Evolutionary conservation across 441 rosid species (phyloP), one percentile per base, ranked within the genome.

Genomic region (Codiaeum variegatum): DNA sequence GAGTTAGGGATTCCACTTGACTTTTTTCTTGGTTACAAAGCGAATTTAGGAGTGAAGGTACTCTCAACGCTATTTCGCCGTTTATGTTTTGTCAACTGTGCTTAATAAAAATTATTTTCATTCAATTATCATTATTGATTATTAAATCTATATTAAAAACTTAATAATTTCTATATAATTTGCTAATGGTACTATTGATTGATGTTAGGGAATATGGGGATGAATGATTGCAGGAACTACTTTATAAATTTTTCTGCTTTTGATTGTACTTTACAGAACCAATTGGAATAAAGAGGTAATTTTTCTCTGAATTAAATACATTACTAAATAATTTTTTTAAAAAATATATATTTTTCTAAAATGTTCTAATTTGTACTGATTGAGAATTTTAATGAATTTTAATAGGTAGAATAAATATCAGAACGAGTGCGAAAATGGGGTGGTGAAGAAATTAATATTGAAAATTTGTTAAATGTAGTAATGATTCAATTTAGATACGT

Each of bases 1-100:
- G n/a, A n/a, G n/a, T n/a, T n/a, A n/a, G 97, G 98, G 11, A 80
- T 91, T 21, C 96, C 98, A 5, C 75, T 90, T 1, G 97, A 97
- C 0, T 83, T 78, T 70, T 54, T 90, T 40, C 95, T 94, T 36
- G 95, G 98, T 59, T 90, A 84, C 75, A 58, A 24, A 63, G 89
- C 87, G 23, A 71, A 91, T 26, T 71, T 85, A 15, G 95, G 97
- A 51, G 90, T 90, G 16, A 76, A n/a, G 95, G 92, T 94, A 85
- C n/a, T n/a, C n/a, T n/a, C n/a, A n/a, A n/a, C n/a, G n/a, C n/a
- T n/a, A n/a, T n/a, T n/a, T n/a, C n/a, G n/a, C n/a, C n/a, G n/a
- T n/a, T n/a, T n/a, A n/a, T n/a, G n/a, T n/a, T n/a, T n/a, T n/a
- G 3, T 6, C 6, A 1, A 1, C 44, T 40, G 44, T 40, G 11